Percentiles rank a stretch among this genome's conserved stretches.
phyloP scores from a whole-genome alignment of 2,329 filamentous ascomycete species.

The Exophiala xenobiotica region DNA sequence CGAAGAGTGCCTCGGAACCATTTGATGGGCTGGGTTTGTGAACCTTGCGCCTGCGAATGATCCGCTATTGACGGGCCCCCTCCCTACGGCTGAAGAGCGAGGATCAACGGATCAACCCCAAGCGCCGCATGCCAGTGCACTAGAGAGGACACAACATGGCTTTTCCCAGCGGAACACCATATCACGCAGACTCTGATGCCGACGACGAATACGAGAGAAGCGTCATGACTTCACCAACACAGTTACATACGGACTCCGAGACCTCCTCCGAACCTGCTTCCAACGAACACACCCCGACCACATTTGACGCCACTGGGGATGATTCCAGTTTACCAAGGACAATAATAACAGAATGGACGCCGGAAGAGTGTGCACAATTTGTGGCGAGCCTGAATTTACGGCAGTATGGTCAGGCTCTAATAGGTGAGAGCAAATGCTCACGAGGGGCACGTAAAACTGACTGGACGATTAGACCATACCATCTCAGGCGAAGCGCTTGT shows the following conservation, averaged over 20 bases:
- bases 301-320: slow-evolving; percentile 53
- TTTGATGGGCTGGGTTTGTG: background rate
- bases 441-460: slow-evolving; percentile 9
- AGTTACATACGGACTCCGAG: slow-evolving; percentile 56
- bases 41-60: background rate
- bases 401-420: slow-evolving; percentile 79
- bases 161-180: slow-evolving; percentile 44
- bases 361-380: slow-evolving; percentile 88
- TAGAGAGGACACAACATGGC: slow-evolving; percentile 37
- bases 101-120: slow-evolving; percentile 3
- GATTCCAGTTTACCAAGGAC: slow-evolving; percentile 55
- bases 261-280: slow-evolving; percentile 59
- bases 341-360: slow-evolving; percentile 63
- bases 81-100: slow-evolving; percentile 2
- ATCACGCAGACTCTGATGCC: slow-evolving; percentile 63
- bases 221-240: slow-evolving; percentile 55
- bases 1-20: background rate
- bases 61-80: background rate
- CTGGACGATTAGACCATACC: slow-evolving; percentile 70
- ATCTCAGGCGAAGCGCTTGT: slow-evolving; percentile 90
- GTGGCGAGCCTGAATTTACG: slow-evolving; percentile 73
- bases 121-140: slow-evolving; percentile 16
- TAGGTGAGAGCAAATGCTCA: slow-evolving; percentile 60
- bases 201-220: slow-evolving; percentile 66
- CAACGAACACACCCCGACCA: slow-evolving; percentile 63